Conservation (phyloP, 305 asterid genomes). For the Solanum aculeatissimum region DNA sequence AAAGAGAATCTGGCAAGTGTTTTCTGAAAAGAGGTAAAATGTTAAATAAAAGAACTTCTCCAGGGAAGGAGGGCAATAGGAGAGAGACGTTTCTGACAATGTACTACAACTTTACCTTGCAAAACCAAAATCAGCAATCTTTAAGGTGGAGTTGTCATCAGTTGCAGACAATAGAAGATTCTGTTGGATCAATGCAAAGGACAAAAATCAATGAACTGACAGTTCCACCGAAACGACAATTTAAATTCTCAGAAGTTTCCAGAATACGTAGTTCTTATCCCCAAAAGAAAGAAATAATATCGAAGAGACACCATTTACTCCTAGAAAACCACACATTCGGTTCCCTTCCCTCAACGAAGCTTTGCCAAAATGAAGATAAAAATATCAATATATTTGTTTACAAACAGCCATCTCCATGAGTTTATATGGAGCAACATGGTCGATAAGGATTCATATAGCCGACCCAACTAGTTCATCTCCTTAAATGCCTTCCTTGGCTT, state of each 20-base stretch:
- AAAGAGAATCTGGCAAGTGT: background rate
- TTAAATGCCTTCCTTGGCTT: background rate
- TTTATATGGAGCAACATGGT: background rate
- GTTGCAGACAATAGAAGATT: slow-evolving; percentile 66
- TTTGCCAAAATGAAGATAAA: background rate
- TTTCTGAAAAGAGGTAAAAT: background rate
- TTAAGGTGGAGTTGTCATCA: slow-evolving; percentile 49
- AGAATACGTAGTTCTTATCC: background rate
- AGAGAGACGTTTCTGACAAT: background rate
- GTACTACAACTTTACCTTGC: slow-evolving; percentile 56
- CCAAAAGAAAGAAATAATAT: background rate
- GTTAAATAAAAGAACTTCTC: background rate
- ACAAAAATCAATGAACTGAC: slow-evolving; percentile 11
- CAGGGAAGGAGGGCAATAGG: background rate
- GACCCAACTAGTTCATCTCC: background rate
- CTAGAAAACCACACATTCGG: background rate
- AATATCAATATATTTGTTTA: background rate
- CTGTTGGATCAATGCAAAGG: slow-evolving; percentile 27
- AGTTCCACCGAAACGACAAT: background rate
- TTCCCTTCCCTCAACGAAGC: background rate
- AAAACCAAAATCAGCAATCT: slow-evolving; percentile 99
- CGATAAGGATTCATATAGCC: background rate
- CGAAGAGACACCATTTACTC: background rate
- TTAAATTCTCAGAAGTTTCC: background rate
- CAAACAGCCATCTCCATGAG: background rate